Evolutionary conservation across 306 rosid genomes (phyloP).

Genomic region (Acacia melanoxylon): DNA sequence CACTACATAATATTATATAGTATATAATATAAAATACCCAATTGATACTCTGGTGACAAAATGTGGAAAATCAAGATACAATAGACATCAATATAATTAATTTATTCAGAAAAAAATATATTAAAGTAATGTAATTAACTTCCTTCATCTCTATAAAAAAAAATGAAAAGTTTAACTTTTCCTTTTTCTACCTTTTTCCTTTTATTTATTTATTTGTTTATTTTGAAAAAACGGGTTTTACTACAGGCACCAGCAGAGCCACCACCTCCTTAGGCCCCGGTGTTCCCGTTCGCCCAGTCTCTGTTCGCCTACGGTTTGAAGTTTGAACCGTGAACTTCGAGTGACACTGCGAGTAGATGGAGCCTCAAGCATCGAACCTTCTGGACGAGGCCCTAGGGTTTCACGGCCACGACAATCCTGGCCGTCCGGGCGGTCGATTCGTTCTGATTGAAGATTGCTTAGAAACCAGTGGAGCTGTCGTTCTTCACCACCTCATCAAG

Average conservation of each 20-base stretch:
- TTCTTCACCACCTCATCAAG: slow-evolving; percentile 85
- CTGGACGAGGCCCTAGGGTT: slow-evolving; percentile 72
- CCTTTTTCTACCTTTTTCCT: too few species aligned
- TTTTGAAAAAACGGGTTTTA: too few species aligned
- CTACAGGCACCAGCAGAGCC: neutral
- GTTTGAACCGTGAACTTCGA: neutral
- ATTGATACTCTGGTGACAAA: too few species aligned
- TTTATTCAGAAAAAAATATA: too few species aligned
- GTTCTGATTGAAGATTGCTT: slow-evolving; percentile 75
- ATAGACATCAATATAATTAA: too few species aligned
- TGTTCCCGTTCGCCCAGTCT: neutral
- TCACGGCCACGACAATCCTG: slow-evolving; percentile 25
- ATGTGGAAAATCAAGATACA: too few species aligned
- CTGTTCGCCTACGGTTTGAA: neutral
- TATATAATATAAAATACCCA: too few species aligned
- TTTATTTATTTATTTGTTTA: too few species aligned
- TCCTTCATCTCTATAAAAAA: too few species aligned
- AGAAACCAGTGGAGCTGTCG: slow-evolving; percentile 77
- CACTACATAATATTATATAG: too few species aligned
- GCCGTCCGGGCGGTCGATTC: slow-evolving; percentile 50
- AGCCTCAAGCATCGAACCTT: slow-evolving; percentile 41
- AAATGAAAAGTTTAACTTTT: too few species aligned
- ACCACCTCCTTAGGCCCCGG: neutral
- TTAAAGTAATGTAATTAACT: too few species aligned
- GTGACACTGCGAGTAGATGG: slow-evolving; percentile 36